Evolutionary conservation across 345 rosid species (phyloP).

Genomic region (Trapa incisa): DNA sequence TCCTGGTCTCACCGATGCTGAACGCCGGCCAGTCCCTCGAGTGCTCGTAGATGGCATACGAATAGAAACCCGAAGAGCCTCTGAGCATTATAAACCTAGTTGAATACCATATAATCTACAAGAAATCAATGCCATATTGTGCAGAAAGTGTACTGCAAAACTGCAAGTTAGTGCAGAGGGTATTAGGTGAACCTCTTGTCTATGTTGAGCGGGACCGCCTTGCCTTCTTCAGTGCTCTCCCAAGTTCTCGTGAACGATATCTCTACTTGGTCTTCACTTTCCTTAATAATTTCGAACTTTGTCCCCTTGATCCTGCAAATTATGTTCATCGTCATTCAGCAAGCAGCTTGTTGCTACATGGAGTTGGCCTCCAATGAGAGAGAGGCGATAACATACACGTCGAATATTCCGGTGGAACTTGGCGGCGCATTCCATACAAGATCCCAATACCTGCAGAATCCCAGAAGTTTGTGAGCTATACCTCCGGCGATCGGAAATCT

Average conservation of each 20-base stretch:
- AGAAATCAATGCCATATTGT: neutral
- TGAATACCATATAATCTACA: neutral
- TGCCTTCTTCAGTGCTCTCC: slow-evolving; percentile 31
- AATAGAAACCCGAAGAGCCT: slow-evolving; percentile 68
- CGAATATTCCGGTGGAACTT: slow-evolving; percentile 42
- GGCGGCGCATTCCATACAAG: slow-evolving; percentile 56
- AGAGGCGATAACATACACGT: slow-evolving; percentile 34
- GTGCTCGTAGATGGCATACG: slow-evolving; percentile 67
- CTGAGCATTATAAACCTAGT: slow-evolving; percentile 68
- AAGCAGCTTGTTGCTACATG: neutral
- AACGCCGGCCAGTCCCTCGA: slow-evolving; percentile 70
- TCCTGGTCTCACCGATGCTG: slow-evolving; percentile 58
- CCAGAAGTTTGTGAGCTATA: neutral
- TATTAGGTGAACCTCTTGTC: slow-evolving; percentile 40
- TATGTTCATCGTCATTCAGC: no score
- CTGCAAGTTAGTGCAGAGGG: no score
- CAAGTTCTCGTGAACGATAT: slow-evolving; percentile 47
- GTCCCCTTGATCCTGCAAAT: slow-evolving; percentile 46
- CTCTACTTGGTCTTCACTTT: slow-evolving; percentile 46
- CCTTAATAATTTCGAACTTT: slow-evolving; percentile 31
- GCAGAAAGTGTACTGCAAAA: no score
- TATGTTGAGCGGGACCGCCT: slow-evolving; percentile 42
- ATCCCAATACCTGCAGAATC: slow-evolving; percentile 55
- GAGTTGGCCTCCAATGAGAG: no score
- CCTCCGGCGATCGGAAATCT: neutral